Evolutionary conservation across 495 filamentous ascomycete species (phyloP), one percentile per base, ranked within the genome.

Genomic region (Stereocaulon alpinum): DNA sequence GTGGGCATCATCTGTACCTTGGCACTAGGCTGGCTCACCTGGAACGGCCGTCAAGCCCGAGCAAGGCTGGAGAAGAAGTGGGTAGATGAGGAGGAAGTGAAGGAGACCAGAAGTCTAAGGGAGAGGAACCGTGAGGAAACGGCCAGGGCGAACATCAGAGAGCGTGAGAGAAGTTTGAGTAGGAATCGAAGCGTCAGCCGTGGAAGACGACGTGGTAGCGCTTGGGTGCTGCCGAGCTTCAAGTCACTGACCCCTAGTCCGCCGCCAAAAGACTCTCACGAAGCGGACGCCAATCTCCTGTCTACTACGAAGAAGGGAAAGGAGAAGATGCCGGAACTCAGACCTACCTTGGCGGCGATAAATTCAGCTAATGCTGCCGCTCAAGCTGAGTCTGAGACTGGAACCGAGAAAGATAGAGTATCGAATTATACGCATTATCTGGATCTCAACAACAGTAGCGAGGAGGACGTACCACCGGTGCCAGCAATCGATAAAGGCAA

Each of bases 121-220:
- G 53, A 56, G 27, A 47, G 22, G 9, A 20, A 29, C 14, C 27
- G 5, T 27, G 44, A 51, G 24, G 34, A 49, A 1, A 24, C 18
- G 6, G 22, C 41, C 6, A 27, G 30, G 17, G 18, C 32, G 1
- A 24, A 17, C 4, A 55, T 55, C 24, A 55, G 20, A 20, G 30
- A 61, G 2, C 29, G 59, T 3, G 52, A 61, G 14, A 22, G 59
- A 27, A 37, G 27, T 42, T 22, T 56, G 43, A 42, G 44, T 11
- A 17, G 17, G 24, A 43, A 27, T 40, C 52, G 50, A 29, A 45
- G 58, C 34, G n/a, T 40, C 24, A 53, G 58, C 7, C 40, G 58
- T n/a, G 50, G 42, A 27, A 37, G 24, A 6, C 27, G 20, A 3
- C 17, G 32, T 14, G 41, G 15, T 42, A 12, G 6, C 7, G 30